Conservation (phyloP, 805 yeast genomes). For the Maudiozyma pseudohumilis region DNA sequence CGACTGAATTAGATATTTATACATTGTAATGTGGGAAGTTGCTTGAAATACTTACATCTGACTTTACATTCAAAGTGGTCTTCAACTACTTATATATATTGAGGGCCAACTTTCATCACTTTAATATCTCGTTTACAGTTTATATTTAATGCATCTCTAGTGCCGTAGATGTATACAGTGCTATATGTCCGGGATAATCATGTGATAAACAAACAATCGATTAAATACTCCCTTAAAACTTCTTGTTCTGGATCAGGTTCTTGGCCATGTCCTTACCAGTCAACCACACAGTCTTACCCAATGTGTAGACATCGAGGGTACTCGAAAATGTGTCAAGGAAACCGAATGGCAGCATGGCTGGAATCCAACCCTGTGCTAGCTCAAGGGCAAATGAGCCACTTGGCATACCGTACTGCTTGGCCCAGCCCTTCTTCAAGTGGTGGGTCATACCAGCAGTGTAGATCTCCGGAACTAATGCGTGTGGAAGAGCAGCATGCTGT, state of each 20-base stretch:
- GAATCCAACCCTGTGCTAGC: slow-evolving; percentile 97
- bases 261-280: slow-evolving; percentile 73
- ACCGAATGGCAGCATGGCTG: slow-evolving; percentile 96
- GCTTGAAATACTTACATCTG: too few species aligned
- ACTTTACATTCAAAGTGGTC: too few species aligned
- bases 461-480: slow-evolving; percentile 53
- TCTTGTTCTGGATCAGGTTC: slow-evolving; percentile 54
- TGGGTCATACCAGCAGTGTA: slow-evolving; percentile 84
- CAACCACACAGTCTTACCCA: slow-evolving; percentile 56
- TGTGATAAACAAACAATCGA: too few species aligned
- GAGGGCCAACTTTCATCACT: too few species aligned
- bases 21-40: too few species aligned
- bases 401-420: slow-evolving; percentile 83
- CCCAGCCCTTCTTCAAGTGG: slow-evolving; percentile 59
- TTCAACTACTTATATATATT: too few species aligned
- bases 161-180: too few species aligned
- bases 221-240: slow-evolving; percentile 40
- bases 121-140: too few species aligned
- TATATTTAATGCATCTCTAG: too few species aligned
- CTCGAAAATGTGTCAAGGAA: slow-evolving; percentile 69
- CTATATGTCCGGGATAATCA: too few species aligned
- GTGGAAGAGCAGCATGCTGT: slow-evolving; percentile 63
- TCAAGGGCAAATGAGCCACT: slow-evolving; percentile 80
- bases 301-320: slow-evolving; percentile 67
- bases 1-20: too few species aligned